These are phyloP conservation scores for Globisporangium cylindrosporum DNA, from an alignment of 352 stramenopile species.

Conservation along the genomic window DNA sequence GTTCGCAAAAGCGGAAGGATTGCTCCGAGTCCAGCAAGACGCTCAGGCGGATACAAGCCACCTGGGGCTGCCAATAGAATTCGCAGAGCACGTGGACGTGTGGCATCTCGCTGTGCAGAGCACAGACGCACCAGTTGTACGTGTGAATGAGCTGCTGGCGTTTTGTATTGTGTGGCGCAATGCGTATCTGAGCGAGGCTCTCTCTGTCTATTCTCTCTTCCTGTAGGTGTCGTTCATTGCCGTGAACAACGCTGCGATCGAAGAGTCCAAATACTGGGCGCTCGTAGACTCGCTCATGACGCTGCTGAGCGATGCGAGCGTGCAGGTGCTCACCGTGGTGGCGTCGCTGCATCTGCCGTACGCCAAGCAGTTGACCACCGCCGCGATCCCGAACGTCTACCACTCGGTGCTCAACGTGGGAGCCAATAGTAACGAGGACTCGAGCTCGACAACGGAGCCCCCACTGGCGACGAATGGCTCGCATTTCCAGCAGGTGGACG, in stretches of 20 bases:
- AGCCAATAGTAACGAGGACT: background rate
- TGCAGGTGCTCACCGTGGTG: slow-evolving; percentile 42
- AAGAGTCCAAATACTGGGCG: slow-evolving; percentile 30
- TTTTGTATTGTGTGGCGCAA: too few species aligned
- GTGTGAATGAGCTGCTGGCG: background rate
- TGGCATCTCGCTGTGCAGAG: slow-evolving; percentile 10
- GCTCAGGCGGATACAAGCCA: background rate
- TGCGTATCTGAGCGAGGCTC: background rate
- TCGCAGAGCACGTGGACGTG: slow-evolving; percentile 12
- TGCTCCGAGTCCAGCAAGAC: slow-evolving; percentile 8
- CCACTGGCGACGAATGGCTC: slow-evolving; percentile 6
- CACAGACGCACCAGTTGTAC: background rate
- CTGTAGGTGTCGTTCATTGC: slow-evolving; percentile 31
- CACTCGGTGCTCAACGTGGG: slow-evolving; percentile 26
- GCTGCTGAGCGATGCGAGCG: slow-evolving; percentile 28
- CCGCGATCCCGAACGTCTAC: slow-evolving; percentile 41
- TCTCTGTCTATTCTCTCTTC: background rate
- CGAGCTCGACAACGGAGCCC: background rate
- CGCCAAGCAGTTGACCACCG: slow-evolving; percentile 34
- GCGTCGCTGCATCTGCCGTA: slow-evolving; percentile 58
- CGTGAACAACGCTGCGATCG: slow-evolving; percentile 30
- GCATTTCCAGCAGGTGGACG: slow-evolving; percentile 23
- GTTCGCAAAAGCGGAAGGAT: slow-evolving; percentile 23
- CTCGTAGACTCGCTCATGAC: slow-evolving; percentile 44
- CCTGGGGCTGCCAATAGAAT: background rate